Evolutionary conservation across 352 stramenopile genomes (phyloP), one percentile per base, ranked within the genome.

Genomic region (Globisporangium mamillatum): DNA sequence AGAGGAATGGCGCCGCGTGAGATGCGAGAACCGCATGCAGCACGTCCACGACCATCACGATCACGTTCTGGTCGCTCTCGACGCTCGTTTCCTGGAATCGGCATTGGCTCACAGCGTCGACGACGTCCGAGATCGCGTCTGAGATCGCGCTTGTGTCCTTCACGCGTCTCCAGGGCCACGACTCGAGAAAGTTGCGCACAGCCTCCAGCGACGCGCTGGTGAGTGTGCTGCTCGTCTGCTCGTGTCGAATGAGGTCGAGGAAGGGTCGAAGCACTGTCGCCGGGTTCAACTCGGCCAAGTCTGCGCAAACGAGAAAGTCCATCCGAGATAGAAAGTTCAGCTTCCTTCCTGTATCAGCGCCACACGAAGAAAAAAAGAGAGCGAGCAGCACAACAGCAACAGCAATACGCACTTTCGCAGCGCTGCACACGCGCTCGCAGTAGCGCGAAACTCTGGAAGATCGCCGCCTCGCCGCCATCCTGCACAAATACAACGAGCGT

Each of bases 141-240:
- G 74, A 70, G 48, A 77, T 66, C 18, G 69, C 75, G 46, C 71
- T 74, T 29, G 73, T 59, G 64, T 89, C 81, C 44, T 75, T 72
- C n/a, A 75, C 72, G 18, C 75, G 50, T 18, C 63, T 20, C 85
- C 85, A 93, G 20, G 84, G 79, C 84, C 84, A 94, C 52, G 66
- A 95, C 16, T 97, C 83, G 34, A 99, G 76, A 60, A 99, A 98
- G 69, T 98, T 98, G 82, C 98, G 93, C 62, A 99, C 81, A 1
- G 94, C 92, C 52, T 95, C 90, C 25, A 99, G 82, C 16, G 97
- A 94, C 7, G 92, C 91, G 4, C 89, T 89, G 1, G 97, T 99
- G 25, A 99, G 88, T 14, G 77, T 89, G 27, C 95, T 98, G 55
- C 86, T 97, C 53, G 97, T 95, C 48, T 98, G 85, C 22, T 94